Evolutionary conservation across 306 rosid genomes (phyloP), one percentile per base, ranked within the genome.

Genomic region (Vachellia collinsii): DNA sequence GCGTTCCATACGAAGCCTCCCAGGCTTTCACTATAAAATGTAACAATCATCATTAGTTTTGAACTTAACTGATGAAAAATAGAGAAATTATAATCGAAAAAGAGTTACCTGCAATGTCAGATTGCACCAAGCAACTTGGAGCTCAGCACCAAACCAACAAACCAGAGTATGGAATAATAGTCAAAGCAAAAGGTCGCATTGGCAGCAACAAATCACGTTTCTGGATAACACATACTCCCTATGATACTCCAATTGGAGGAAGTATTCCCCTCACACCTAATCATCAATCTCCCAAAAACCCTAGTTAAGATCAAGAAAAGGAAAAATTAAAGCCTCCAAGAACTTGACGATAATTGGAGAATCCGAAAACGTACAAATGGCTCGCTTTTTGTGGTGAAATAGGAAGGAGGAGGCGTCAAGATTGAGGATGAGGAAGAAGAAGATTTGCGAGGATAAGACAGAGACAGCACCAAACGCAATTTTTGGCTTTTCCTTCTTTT

Each of bases 91-190:
- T 41, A 78, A 58, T 34, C 14, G 4, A 70, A 70, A 1, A 22
- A 73, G 20, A 71, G 54, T 72, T 16, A 66, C 53, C 82, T 64
- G 61, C 34, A 23, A 76, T 44, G 54, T 82, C 9, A 76, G 75
- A 73, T 67, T 34, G 9, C 77, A 76, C 58, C 48, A 58, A 17
- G 9, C 56, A 17, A 73, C 74, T 65, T 70, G 16, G 70, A 71
- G 42, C 62, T 62, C n/a, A 51, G 77, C 82, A 82, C 75, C 63
- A 82, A 82, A 69, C 54, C 65, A 70, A 58, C 62, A 70, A 56
- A 66, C 37, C 64, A 46, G n/a, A 61, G 41, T 19, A 59, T 19
- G 48, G 41, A 41, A 77, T 2, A 29, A 29, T 69, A 53, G 58
- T 29, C 37, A 61, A 5, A 64, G 72, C 20, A 11, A 54, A n/a